Conservation (phyloP, 176 grass and related monocot species). For the Rhynchospora pubera region DNA sequence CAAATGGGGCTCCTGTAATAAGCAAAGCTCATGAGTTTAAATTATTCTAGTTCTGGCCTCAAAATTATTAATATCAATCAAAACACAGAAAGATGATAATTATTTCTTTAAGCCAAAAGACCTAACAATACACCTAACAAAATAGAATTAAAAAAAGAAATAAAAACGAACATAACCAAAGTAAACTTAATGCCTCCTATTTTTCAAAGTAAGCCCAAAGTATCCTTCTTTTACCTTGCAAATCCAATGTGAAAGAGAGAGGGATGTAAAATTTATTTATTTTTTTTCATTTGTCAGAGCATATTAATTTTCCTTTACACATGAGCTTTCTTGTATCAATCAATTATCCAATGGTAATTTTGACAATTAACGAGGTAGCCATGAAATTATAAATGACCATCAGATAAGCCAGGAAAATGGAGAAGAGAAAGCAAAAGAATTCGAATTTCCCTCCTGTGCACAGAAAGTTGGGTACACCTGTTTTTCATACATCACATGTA, state of each 20-base stretch:
- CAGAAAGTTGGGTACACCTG: no score
- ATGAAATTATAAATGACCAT: neutral
- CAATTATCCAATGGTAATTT: neutral
- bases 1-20: no score
- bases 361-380: neutral
- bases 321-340: neutral
- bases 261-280: neutral
- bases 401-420: no score
- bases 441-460: no score
- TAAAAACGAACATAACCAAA: neutral
- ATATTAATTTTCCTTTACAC: neutral
- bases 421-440: no score
- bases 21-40: no score
- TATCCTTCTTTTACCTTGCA: neutral
- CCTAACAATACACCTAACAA: neutral
- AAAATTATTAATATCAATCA: no score
- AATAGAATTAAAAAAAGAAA: neutral
- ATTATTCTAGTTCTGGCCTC: no score
- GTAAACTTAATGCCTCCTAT: neutral
- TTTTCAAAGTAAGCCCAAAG: neutral
- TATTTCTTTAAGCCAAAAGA: neutral
- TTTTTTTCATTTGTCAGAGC: neutral
- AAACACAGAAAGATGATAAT: conserved; percentile 12
- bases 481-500: no score
- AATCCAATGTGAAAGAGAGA: neutral